Evolutionary conservation across 140 eudicot species (phyloP), one percentile per base, ranked within the genome.

Genomic region (Oenanthe javanica): DNA sequence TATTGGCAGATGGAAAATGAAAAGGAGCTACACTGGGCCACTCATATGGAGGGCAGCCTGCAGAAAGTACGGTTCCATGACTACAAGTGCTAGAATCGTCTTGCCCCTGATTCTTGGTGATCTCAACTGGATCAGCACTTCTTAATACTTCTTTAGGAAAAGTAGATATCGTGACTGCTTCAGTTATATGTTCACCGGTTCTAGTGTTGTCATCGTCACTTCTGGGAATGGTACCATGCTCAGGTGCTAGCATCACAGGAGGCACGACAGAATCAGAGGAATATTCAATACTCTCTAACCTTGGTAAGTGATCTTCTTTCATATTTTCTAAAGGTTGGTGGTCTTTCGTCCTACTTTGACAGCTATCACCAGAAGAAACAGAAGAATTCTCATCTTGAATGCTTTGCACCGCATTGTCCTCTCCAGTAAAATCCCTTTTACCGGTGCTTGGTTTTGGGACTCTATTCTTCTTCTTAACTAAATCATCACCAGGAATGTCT

Each of bases 1-100:
- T 40, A 81, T 84, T 87, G 76, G 82, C 83, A 64, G 82, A 85
- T 27, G 93, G 88, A 82, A 89, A 81, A 59, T 89, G 96, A 63
- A 80, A 5, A 42, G 97, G 91, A 45, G 91, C 85, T 51, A 87
- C 81, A 79, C 81, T 80, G 15, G 97, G 97, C 97, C 96, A 90
- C 84, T 92, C 98, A 66, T 92, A 87, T 14, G 97, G 87, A 63
- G 87, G 85, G 71, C 84, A 84, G 23, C 88, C 86, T 0, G 90
- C 77, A 72, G 89, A 81, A 82, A 52, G 81, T 51, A 85, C 79
- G 10, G 84, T 64, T 76, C 86, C 84, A 40, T 48, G 74, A 73
- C 85, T 86, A 80, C 77, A 82, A 14, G 66, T 66, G 25, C 87
- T 81, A 45, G 59, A 79, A 57, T 77, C 84, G 42, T 82, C 86